A percentile compares a stretch with the other conserved stretches of the same genome.
Evolutionary conservation across 2,329 filamentous ascomycete species (phyloP).

Genomic region (Aphanocladium album): DNA sequence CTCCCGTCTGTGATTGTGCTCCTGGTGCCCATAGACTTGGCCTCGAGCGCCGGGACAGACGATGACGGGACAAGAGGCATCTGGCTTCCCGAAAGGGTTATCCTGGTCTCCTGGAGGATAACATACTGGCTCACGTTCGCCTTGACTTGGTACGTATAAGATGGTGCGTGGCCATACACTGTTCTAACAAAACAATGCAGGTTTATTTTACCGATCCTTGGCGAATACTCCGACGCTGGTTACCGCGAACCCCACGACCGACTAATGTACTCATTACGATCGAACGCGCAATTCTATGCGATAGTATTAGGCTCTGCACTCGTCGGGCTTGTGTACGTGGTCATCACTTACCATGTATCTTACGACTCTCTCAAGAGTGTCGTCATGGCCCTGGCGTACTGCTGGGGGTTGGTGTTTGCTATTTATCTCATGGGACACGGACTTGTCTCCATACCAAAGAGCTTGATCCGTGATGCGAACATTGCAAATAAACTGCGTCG

Average conservation of each 20-base stretch:
- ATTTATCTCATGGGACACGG: constrained; percentile 99
- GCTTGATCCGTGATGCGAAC: constrained; percentile 73
- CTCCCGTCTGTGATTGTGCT: constrained; percentile 87
- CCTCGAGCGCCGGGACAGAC: constrained; percentile 72
- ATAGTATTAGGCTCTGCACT: constrained; percentile 68
- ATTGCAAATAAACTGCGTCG: constrained; percentile 68
- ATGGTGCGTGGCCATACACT: not conserved
- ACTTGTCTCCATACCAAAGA: constrained; percentile 81
- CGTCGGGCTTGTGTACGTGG: constrained; percentile 75
- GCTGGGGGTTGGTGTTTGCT: constrained; percentile 84
- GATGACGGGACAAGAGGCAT: constrained; percentile 71
- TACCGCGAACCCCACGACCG: constrained; percentile 81
- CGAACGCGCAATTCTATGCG: constrained; percentile 84
- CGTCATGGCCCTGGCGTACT: constrained; percentile 91
- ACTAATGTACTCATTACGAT: constrained; percentile 76
- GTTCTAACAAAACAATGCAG: constrained; percentile 38
- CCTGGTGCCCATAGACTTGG: constrained; percentile 91
- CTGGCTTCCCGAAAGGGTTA: constrained; percentile 73
- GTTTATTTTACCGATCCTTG: constrained; percentile 87
- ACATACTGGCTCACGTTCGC: constrained; percentile 96
- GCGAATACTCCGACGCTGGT: constrained; percentile 90
- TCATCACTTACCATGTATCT: constrained; percentile 69
- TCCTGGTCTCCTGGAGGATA: constrained; percentile 89
- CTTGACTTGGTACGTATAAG: constrained; percentile 70
- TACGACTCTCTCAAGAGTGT: constrained; percentile 72